Evolutionary conservation across 2,329 filamentous ascomycete species (phyloP), one percentile per base, ranked within the genome.

Genomic region (Thelonectria discophora): DNA sequence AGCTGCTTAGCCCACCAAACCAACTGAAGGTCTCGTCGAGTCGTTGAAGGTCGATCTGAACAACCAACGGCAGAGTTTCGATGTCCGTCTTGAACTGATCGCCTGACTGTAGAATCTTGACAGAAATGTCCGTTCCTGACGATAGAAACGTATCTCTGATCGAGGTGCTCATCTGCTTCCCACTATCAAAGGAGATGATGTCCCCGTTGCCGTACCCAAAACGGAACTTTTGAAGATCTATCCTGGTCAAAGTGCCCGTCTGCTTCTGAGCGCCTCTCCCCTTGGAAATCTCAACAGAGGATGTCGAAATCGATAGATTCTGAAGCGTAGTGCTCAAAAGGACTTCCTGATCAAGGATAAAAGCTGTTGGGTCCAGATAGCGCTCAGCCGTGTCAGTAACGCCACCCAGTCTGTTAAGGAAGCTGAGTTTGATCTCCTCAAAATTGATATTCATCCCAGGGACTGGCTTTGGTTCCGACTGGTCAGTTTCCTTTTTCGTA

Each of bases 1-100:
- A 90, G 66, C 93, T 93, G 75, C 94, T 97, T 45, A 99, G 81
- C 0, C 95, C 95, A 37, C 95, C 95, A 76, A 97, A 94, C 83
- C 92, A 93, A 58, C 88, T 87, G 62, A 98, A 88, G 0, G 92
- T 92, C 70, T 97, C 93, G 69, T 98, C 95, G 20, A 98, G 79
- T 57, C 87, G 86, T 65, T 90, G 89, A 15, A 97, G 79, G 72
- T 98, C 92, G 42, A 98, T 78, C 58, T 88, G 86, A 10, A 97
- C 75, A 60, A 89, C 86, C 2, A 97, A 76, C 6, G 94, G 93
- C 10, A 96, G 82, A 0, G 93, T 96, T 54, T 88, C 86, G 13
- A 97, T 74, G 32, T 91, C 87, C 15, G 91, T 84, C 58, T 80
- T 80, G 13, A 78, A 82, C 5, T 75, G 76, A 1, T 80, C 78